These are phyloP conservation scores for Ogataea ganodermae DNA, from an alignment of 805 yeast genomes.

Conservation along the genomic window DNA sequence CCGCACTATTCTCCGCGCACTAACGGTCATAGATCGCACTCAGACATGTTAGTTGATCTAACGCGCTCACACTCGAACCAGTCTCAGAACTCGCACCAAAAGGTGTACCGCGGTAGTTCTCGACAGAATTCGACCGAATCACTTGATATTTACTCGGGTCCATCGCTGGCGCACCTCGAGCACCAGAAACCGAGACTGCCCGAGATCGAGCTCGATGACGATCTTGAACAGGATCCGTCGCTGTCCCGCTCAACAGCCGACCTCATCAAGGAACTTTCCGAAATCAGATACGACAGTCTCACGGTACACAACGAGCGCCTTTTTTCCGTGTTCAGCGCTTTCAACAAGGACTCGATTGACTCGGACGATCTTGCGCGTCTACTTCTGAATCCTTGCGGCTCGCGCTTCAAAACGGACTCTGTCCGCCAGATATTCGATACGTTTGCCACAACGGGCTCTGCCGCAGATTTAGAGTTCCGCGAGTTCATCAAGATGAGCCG, in stretches of 20 bases:
- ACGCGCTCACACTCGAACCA: slow-evolving; percentile 2
- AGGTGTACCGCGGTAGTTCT: not conserved
- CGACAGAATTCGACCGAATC: slow-evolving; percentile 4
- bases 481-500: slow-evolving; percentile 31
- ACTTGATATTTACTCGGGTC: slow-evolving; percentile 23
- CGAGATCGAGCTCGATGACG: slow-evolving; percentile 15
- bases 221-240: not conserved
- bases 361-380: slow-evolving; percentile 18
- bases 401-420: slow-evolving; percentile 22
- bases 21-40: not conserved
- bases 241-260: slow-evolving; percentile 6
- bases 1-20: slow-evolving; percentile 1
- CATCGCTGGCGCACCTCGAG: slow-evolving; percentile 16
- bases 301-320: slow-evolving; percentile 27
- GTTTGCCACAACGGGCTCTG: slow-evolving; percentile 17
- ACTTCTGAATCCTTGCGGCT: slow-evolving; percentile 28
- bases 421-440: slow-evolving; percentile 23
- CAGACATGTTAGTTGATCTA: slow-evolving; percentile 5
- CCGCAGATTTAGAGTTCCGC: slow-evolving; percentile 27
- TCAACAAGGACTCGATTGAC: slow-evolving; percentile 21
- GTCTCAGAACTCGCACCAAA: not conserved
- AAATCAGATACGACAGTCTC: slow-evolving; percentile 17
- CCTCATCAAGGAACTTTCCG: slow-evolving; percentile 18
- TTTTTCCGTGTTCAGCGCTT: slow-evolving; percentile 20
- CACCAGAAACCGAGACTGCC: slow-evolving; percentile 22